These are phyloP conservation scores for Smallanthus sonchifolius DNA, from an alignment of 129 eudicot species.

Conservation along the genomic window DNA sequence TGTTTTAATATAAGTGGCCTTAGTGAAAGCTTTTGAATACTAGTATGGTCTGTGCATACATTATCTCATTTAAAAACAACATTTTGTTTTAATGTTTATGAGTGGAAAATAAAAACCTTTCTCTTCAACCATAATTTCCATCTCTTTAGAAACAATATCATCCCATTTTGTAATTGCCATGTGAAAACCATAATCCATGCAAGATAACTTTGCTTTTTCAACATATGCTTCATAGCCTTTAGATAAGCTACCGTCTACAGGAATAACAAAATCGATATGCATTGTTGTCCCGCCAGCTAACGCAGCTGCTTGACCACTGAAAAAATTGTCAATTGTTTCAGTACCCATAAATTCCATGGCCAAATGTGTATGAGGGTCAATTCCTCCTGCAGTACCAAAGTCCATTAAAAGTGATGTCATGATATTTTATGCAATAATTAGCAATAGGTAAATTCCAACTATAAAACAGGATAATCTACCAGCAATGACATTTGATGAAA, in stretches of 20 bases:
- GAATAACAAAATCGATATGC: slow-evolving; percentile 96
- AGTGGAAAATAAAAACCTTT: slow-evolving; percentile 48
- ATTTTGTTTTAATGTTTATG: background rate
- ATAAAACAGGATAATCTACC: background rate
- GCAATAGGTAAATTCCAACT: background rate
- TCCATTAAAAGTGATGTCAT: slow-evolving; percentile 2
- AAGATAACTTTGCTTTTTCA: slow-evolving; percentile 63
- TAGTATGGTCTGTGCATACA: background rate
- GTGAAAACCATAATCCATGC: slow-evolving; percentile 99
- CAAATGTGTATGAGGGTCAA: slow-evolving; percentile 99
- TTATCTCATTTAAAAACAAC: background rate
- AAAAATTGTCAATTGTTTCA: slow-evolving; percentile 81
- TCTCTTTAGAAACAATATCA: slow-evolving; percentile 69
- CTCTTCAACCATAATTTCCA: slow-evolving; percentile 96
- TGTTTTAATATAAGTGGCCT: background rate
- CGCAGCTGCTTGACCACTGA: slow-evolving; percentile 98
- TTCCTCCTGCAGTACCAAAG: slow-evolving; percentile 70
- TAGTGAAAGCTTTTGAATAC: background rate
- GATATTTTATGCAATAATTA: slow-evolving; percentile 8
- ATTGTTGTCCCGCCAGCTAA: slow-evolving; percentile 98
- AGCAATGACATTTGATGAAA: background rate
- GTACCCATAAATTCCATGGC: slow-evolving; percentile 97
- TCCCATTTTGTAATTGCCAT: slow-evolving; percentile 99
- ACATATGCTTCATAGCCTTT: slow-evolving; percentile 77
- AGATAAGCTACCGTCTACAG: slow-evolving; percentile 78